Conservation (phyloP, 768 basidiomycete genomes). For the Hygrocybe punicea region DNA sequence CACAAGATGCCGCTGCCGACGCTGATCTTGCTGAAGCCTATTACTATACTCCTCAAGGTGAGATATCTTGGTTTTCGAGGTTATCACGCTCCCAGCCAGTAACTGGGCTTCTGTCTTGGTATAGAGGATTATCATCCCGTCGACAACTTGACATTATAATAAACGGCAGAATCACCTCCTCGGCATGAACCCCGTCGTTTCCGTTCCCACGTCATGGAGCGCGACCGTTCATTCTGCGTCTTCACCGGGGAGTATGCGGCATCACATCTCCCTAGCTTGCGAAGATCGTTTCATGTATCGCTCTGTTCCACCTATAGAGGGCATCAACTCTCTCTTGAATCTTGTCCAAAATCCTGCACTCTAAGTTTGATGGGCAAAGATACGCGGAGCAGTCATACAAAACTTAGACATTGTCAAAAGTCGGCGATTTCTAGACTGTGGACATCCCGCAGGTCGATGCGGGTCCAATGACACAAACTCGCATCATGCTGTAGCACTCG, state of each 20-base stretch:
- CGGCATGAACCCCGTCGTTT: background rate
- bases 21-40: background rate
- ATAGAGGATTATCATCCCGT: background rate
- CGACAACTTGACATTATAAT: background rate
- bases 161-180: conserved; percentile 3
- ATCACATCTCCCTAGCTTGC: background rate
- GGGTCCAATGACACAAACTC: conserved; percentile 6
- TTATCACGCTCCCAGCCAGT: background rate
- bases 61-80: background rate
- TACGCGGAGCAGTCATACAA: background rate
- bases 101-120: background rate
- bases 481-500: conserved; percentile 4
- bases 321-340: conserved; percentile 1
- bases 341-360: background rate
- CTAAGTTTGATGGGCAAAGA: background rate
- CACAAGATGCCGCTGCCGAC: background rate
- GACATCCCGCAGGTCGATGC: conserved; percentile 11
- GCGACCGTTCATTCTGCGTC: conserved; percentile 7
- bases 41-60: background rate
- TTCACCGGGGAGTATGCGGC: background rate
- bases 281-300: conserved; percentile 5
- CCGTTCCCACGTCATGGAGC: background rate
- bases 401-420: background rate
- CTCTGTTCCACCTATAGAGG: background rate
- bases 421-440: conserved; percentile 1